A percentile compares a stretch with the other conserved stretches of the same genome.
phyloP scores from a whole-genome alignment of 139 green algal genomes.

The Haematococcus lacustris region DNA sequence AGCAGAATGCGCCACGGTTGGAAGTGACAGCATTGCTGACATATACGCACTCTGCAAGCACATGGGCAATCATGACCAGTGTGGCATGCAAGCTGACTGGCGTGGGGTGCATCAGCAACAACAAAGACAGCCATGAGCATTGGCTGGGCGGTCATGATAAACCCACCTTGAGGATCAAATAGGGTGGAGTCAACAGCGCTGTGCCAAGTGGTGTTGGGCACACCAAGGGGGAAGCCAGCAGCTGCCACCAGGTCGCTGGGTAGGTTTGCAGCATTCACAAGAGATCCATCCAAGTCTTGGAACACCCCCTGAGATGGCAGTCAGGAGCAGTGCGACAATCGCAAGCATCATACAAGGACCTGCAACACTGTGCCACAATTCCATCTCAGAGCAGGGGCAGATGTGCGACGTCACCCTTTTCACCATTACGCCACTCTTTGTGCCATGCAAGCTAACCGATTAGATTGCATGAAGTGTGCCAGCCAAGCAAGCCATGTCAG shows the following conservation, averaged over 20 bases:
- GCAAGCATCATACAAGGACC: neutral
- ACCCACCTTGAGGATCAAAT: conserved; percentile 10
- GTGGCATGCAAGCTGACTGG: too few species aligned
- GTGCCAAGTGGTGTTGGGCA: conserved; percentile 19
- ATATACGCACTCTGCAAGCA: conserved; percentile 14
- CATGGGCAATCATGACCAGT: too few species aligned
- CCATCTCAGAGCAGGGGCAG: neutral
- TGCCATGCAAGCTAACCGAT: too few species aligned
- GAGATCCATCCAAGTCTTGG: conserved; percentile 44
- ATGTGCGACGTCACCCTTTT: neutral
- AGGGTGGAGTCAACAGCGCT: conserved; percentile 18
- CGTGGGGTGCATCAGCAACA: too few species aligned
- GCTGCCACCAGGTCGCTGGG: neutral
- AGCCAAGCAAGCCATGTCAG: too few species aligned
- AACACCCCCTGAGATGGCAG: conserved; percentile 29
- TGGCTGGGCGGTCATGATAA: conserved; percentile 1
- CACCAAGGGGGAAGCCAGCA: conserved; percentile 1
- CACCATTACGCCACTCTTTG: too few species aligned
- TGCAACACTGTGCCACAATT: too few species aligned
- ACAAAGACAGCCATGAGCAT: too few species aligned
- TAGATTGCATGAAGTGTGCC: too few species aligned
- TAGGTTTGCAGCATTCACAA: conserved; percentile 27
- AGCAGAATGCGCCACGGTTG: conserved; percentile 23
- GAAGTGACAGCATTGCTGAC: conserved; percentile 3
- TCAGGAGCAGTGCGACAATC: conserved; percentile 11